Percentiles rank a stretch among this genome's conserved stretches.
Evolutionary conservation across 345 rosid species (phyloP).

Genomic region (Eucalyptus curtisii): DNA sequence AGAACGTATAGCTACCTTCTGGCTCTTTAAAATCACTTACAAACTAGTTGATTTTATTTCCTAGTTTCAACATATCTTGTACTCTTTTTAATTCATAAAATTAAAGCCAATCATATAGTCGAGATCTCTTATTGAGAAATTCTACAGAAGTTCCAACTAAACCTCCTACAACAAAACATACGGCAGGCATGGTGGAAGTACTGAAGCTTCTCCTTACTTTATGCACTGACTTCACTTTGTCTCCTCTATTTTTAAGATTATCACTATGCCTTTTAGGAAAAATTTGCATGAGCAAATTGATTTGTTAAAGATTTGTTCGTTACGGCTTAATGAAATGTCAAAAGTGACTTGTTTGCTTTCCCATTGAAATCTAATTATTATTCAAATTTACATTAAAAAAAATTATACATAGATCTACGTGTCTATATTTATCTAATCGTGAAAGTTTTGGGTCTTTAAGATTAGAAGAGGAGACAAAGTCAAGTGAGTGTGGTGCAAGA

Average conservation of each 20-base stretch:
- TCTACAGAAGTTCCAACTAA: background rate
- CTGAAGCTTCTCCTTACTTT: background rate
- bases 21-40: background rate
- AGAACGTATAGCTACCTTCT: background rate
- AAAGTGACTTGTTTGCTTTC: background rate
- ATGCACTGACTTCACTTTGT: background rate
- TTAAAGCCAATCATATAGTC: background rate
- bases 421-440: background rate
- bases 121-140: background rate
- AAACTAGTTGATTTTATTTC: background rate
- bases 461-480: background rate
- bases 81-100: background rate
- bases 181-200: background rate
- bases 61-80: background rate
- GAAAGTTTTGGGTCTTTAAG: background rate
- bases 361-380: background rate
- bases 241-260: background rate
- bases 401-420: background rate
- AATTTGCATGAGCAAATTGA: background rate
- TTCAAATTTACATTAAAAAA: background rate
- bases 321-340: background rate
- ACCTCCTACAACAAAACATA: background rate
- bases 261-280: background rate
- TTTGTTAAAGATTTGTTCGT: background rate
- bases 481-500: background rate